A percentile compares a stretch with the other conserved stretches of the same genome.
Conservation (phyloP, 225 moss, liverwort and hornwort species). For the Straminergon stramineum region DNA sequence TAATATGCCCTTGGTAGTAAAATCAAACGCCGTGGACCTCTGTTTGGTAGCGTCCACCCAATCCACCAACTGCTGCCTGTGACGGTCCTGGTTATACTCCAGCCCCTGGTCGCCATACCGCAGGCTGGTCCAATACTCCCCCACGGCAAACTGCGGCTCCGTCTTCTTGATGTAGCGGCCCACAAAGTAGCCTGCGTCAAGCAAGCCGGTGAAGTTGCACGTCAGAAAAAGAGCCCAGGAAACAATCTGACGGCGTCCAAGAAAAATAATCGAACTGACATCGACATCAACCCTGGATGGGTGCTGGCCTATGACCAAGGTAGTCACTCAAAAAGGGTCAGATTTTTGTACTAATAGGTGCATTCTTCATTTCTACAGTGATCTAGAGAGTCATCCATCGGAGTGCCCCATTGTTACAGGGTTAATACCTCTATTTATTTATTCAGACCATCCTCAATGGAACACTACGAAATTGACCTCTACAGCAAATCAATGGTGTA, state of each 20-base stretch:
- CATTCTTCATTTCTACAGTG: not conserved
- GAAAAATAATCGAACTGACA: not conserved
- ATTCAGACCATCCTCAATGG: not conserved
- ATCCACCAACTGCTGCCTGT: constrained; percentile 62
- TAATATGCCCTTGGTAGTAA: constrained; percentile 85
- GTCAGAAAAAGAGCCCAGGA: not conserved
- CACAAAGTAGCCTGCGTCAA: constrained; percentile 37
- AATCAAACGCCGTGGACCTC: constrained; percentile 65
- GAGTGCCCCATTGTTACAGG: fast-evolving
- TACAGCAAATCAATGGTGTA: too few relatives aligned
- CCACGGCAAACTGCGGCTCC: constrained; percentile 56
- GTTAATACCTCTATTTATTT: not conserved
- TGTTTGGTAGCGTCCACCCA: constrained; percentile 60
- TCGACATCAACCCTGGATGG: too few relatives aligned
- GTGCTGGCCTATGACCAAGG: not conserved
- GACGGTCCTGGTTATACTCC: constrained; percentile 69
- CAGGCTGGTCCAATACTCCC: constrained; percentile 72
- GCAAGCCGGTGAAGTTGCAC: not conserved
- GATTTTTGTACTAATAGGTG: not conserved
- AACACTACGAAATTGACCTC: not conserved
- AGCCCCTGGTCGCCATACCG: constrained; percentile 32
- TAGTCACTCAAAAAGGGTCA: not conserved
- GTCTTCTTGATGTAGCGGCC: constrained; percentile 51
- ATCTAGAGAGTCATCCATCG: not conserved
- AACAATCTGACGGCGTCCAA: not conserved